Percentiles rank a stretch among this genome's conserved stretches.
phyloP scores from a whole-genome alignment of 2,329 filamentous ascomycete species.

The Sordariomycetes sp. region DNA sequence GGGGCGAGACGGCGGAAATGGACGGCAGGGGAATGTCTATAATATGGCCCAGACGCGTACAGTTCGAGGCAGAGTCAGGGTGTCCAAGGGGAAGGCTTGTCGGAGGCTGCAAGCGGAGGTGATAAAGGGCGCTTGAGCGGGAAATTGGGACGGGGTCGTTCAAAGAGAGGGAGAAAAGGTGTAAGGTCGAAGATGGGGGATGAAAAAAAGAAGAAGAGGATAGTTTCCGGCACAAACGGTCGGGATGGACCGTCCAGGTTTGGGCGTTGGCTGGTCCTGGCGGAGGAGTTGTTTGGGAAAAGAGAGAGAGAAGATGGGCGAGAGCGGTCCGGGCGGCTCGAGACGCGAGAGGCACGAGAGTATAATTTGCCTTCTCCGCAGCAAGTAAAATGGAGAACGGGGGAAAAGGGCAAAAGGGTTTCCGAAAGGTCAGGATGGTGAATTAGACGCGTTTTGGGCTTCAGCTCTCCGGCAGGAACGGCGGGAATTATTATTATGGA shows the following conservation, averaged over 20 bases:
- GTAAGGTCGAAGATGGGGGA: background rate
- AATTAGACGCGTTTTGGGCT: background rate
- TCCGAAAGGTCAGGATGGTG: background rate
- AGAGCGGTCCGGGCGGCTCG: background rate
- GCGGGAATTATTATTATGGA: background rate
- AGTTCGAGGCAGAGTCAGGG: too few species aligned
- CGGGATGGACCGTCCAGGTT: background rate
- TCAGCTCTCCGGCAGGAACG: background rate
- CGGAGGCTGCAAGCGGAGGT: too few species aligned
- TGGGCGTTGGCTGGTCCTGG: background rate
- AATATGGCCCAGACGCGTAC: too few species aligned
- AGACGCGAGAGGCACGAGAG: background rate
- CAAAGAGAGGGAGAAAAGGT: too few species aligned
- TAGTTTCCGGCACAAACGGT: background rate
- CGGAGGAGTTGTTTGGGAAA: background rate
- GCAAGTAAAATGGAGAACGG: background rate
- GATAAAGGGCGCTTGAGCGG: too few species aligned
- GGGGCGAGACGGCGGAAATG: background rate
- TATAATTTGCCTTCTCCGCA: background rate
- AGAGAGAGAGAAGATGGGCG: background rate
- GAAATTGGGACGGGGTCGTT: too few species aligned
- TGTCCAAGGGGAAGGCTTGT: too few species aligned
- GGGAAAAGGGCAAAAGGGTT: background rate
- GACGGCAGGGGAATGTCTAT: too few species aligned
- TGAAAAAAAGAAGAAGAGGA: background rate